Evolutionary conservation across 1,284 basidiomycete genomes (phyloP), one percentile per base, ranked within the genome.

Genomic region (Nidula niveotomentosa): DNA sequence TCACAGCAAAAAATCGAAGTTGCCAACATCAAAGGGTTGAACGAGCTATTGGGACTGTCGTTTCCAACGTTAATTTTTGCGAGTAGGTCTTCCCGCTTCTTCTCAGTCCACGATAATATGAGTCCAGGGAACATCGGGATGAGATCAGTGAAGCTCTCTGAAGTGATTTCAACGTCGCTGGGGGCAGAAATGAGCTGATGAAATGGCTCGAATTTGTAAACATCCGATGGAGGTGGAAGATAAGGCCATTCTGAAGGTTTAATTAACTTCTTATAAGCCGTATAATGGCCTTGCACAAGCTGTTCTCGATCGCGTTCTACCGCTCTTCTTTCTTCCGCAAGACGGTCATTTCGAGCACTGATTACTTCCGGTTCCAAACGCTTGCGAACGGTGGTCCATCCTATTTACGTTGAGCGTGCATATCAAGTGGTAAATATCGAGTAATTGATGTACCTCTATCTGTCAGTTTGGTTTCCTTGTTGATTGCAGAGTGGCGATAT

Each of bases 241-340:
- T 61, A 64, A n/a, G 55, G 41, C 62, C 68, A 69, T 53, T 69
- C 62, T 4, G 52, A 53, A 1, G 72, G 69, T 6, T 55, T 51
- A 3, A 71, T 53, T 0, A 58, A 57, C 12, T 58, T 58, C 55
- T 65, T 59, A 59, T 64, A 62, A 0, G 53, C 49, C 8, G 54
- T 53, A 53, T 69, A 74, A 15, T 63, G 43, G 0, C 49, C 9
- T 37, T 56, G 36, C 4, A 65, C 52, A 6, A 63, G 44, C 0
- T 18, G 3, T 18, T 44, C 56, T 15, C 68, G 54, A n/a, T n/a
- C 41, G 18, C 43, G 3, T 44, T 57, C 15, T 15, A 61, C 18
- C 6, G 4, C 6, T 33, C 30, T n/a, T 7, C 53, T 17, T 52
- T 62, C 52, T 23, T 6, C 12, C 13, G 36, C 47, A 1, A 63